Evolutionary conservation across 495 filamentous ascomycete species (phyloP).

Genomic region (Mycothermus thermophilus): DNA sequence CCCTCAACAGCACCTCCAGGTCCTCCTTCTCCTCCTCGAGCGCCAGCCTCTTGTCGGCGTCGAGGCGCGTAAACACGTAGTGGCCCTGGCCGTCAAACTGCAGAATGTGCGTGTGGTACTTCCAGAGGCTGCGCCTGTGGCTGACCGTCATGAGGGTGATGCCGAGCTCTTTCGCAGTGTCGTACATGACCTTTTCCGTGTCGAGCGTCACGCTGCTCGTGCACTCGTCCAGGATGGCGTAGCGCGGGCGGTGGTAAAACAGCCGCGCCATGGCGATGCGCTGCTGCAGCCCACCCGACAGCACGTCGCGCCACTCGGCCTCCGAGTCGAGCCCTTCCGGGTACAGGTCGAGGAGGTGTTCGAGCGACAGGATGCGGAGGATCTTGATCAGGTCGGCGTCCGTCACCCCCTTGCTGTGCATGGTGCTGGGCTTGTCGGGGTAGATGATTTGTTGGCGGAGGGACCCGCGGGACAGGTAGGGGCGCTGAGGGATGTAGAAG

Average conservation of each 20-base stretch:
- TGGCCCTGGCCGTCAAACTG: constrained; percentile 93
- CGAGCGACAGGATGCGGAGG: constrained; percentile 66
- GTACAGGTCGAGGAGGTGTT: constrained; percentile 66
- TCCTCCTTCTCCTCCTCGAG: constrained; percentile 97
- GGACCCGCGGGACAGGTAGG: constrained; percentile 77
- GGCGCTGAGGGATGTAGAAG: constrained; percentile 96
- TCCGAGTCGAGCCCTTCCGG: constrained; percentile 80
- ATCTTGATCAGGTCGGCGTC: constrained; percentile 70
- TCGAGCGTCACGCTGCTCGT: constrained; percentile 86
- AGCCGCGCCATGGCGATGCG: constrained; percentile 94
- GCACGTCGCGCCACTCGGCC: constrained; percentile 87
- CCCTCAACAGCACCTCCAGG: constrained; percentile 66
- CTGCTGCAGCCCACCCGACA: constrained; percentile 86
- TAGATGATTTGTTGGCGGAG: constrained; percentile 95
- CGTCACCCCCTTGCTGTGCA: constrained; percentile 70
- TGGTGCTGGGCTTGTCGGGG: constrained; percentile 75
- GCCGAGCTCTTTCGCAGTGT: constrained; percentile 77
- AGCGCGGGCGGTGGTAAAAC: constrained; percentile 87
- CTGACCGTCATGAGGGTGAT: constrained; percentile 95
- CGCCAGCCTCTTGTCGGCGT: constrained; percentile 71
- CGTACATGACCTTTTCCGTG: constrained; percentile 92
- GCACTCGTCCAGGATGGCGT: constrained; percentile 94
- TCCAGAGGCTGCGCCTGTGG: constrained; percentile 85
- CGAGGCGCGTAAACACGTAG: constrained; percentile 79
- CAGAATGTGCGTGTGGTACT: constrained; percentile 83